Base-by-base conservation (phyloP, 352 stramenopile genomes). In the Pythium rhizo-oryzae region DNA sequence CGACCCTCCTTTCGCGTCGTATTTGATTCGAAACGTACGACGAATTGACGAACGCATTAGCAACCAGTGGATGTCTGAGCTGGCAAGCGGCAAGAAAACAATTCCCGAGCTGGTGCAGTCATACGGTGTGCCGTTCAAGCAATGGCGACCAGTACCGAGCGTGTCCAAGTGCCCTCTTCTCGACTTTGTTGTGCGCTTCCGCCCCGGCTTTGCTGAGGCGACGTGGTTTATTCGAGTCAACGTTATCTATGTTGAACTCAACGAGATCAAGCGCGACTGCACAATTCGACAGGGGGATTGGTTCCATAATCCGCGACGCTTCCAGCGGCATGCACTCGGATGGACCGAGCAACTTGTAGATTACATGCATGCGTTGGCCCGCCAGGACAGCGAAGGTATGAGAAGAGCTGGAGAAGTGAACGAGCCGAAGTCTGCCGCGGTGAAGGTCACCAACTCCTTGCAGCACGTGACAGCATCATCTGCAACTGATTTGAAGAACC, bases 161-260 rank as follows among this genome's bases (percentile, higher is more conserved):
- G 76, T 89, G 16, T 88, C 85, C 25, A 94, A 92, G 68, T 96
- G 88, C 44, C 86, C 85, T 12, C 59, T 96, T 19, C 73, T 96
- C 3, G 88, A 96, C 21, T 87, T 81, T 64, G 82, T 96, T 19
- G 81, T 92, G 30, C 77, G 72, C 8, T 96, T 93, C 76, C 80
- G 82, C 2, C 81, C 84, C 1, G 85, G 82, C 4, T 90, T 82
- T 43, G 76, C 77, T 8, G 81, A 93, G 35, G 87, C 88, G 16
- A 94, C 88, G 30, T 96, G 88, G 88, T 94, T 92, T 65, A 81
- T 93, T 33, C 82, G 82, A 4, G 69, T 93, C 33, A 96, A 96
- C 69, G 88, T 96, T 18, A 80, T 96, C 37, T 96, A 94, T 69
- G 90, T 88, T 23, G 88, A 96, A 64, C 87, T 94, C 77, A 81